A percentile compares a stretch with the other conserved stretches of the same genome.
These are phyloP conservation scores for Ogataea haglerorum DNA, from an alignment of 805 yeast genomes.

Conservation along the genomic window DNA sequence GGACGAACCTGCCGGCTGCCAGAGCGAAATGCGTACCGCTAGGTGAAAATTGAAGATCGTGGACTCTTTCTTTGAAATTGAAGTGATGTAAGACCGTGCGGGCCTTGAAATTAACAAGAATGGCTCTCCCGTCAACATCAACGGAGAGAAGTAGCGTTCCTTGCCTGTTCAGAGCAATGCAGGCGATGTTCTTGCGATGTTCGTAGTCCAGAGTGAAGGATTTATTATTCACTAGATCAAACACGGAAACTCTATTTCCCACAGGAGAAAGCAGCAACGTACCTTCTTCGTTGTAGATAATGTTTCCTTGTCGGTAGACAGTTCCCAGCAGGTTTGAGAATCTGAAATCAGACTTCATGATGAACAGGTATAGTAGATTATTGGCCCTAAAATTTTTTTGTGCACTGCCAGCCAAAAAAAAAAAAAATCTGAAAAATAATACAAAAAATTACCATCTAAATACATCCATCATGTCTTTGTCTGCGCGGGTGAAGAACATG, in stretches of 20 bases:
- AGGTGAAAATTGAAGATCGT: conserved; percentile 78
- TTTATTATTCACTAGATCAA: conserved; percentile 78
- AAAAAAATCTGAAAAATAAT: not conserved
- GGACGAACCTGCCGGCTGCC: conserved; percentile 76
- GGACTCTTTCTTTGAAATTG: conserved; percentile 79
- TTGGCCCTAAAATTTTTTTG: conserved; percentile 7
- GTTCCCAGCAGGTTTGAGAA: conserved; percentile 90
- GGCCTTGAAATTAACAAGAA: conserved; percentile 78
- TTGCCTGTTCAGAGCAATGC: conserved; percentile 80
- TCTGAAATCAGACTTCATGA: conserved; percentile 87
- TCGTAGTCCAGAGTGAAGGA: conserved; percentile 90
- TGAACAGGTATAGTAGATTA: not conserved
- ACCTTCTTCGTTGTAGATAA: conserved; percentile 84
- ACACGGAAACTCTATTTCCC: conserved; percentile 87
- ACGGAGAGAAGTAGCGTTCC: conserved; percentile 77
- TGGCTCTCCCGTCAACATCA: conserved; percentile 91
- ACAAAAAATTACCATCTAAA: not conserved
- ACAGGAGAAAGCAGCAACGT: conserved; percentile 82
- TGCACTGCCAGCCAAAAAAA: conserved; percentile 9
- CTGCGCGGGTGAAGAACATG: conserved; percentile 80
- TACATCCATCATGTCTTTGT: conserved; percentile 32
- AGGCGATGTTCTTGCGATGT: conserved; percentile 77
- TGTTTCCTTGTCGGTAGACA: conserved; percentile 90
- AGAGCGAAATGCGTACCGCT: conserved; percentile 86
- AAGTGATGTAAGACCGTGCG: conserved; percentile 89